These are phyloP conservation scores for Leptodontidium sp. DNA, from an alignment of 2,329 filamentous ascomycete genomes.

Conservation along the genomic window DNA sequence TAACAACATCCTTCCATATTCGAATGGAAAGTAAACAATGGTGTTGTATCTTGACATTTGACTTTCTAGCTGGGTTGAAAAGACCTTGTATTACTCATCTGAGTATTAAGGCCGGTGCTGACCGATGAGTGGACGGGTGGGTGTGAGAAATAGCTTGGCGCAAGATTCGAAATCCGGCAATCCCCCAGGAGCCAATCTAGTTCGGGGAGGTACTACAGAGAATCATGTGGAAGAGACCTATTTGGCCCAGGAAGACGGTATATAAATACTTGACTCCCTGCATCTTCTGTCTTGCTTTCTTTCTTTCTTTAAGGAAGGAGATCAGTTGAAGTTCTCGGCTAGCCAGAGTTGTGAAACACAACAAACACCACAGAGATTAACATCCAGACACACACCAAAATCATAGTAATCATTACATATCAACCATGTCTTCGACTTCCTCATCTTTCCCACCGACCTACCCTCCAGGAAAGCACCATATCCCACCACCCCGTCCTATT, in stretches of 20 bases:
- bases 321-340: too few relatives aligned
- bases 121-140: too few relatives aligned
- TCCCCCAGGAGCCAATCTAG: slow-evolving; percentile 1
- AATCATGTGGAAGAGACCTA: not conserved
- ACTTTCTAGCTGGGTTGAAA: too few relatives aligned
- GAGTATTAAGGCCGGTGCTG: not conserved
- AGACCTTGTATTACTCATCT: not conserved
- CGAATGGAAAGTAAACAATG: not conserved
- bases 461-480: not conserved
- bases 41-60: too few relatives aligned
- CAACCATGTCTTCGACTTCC: not conserved
- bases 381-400: not conserved
- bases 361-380: not conserved
- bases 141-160: not conserved
- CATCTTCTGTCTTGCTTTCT: too few relatives aligned
- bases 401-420: too few relatives aligned
- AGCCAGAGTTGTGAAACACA: too few relatives aligned
- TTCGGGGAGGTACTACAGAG: slow-evolving; percentile 1
- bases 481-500: not conserved
- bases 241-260: not conserved
- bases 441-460: not conserved
- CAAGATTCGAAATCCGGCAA: not conserved
- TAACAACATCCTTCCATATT: not conserved
- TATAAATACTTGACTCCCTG: not conserved
- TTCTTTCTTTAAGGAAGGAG: too few relatives aligned